Evolutionary conservation across 495 filamentous ascomycete genomes (phyloP).

Genomic region (Staphylotrichum tortipilum): DNA sequence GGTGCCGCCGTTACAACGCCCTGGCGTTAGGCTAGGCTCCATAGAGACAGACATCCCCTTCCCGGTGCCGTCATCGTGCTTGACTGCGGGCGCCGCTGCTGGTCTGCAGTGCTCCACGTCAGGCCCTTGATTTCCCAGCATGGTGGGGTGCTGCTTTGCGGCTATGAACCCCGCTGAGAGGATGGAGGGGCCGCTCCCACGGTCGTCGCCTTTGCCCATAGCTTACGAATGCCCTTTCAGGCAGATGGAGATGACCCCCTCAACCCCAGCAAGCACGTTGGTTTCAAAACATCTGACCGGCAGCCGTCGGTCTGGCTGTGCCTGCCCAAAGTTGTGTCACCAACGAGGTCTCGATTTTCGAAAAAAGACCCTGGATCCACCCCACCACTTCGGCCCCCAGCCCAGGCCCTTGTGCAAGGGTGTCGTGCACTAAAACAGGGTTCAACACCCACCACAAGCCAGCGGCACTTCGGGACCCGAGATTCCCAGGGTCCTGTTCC

Average conservation of each 20-base stretch:
- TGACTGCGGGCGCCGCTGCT: background rate
- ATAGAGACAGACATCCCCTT: background rate
- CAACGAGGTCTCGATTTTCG: constrained; percentile 3
- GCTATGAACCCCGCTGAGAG: background rate
- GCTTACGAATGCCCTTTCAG: no score
- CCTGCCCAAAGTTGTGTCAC: background rate
- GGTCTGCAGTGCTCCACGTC: background rate
- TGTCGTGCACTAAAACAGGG: constrained; percentile 14
- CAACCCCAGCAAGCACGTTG: background rate
- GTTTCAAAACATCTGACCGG: background rate
- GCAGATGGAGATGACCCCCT: no score
- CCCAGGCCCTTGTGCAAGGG: constrained; percentile 1
- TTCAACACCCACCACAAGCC: constrained; percentile 22
- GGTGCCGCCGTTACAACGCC: background rate
- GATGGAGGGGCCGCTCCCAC: background rate
- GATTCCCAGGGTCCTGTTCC: constrained; percentile 28
- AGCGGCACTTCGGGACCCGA: constrained; percentile 13
- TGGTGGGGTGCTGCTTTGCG: background rate
- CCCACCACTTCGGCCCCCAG: no score
- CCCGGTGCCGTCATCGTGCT: constrained; percentile 3
- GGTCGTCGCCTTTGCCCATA: no score
- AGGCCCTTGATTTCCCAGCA: background rate
- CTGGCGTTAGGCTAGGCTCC: constrained; percentile 2
- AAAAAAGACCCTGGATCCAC: constrained; percentile 6
- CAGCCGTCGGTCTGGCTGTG: background rate